A percentile compares a stretch with the other conserved stretches of the same genome.
These are phyloP conservation scores for Pterula multifida DNA, from an alignment of 1,284 basidiomycete species.

Conservation along the genomic window DNA sequence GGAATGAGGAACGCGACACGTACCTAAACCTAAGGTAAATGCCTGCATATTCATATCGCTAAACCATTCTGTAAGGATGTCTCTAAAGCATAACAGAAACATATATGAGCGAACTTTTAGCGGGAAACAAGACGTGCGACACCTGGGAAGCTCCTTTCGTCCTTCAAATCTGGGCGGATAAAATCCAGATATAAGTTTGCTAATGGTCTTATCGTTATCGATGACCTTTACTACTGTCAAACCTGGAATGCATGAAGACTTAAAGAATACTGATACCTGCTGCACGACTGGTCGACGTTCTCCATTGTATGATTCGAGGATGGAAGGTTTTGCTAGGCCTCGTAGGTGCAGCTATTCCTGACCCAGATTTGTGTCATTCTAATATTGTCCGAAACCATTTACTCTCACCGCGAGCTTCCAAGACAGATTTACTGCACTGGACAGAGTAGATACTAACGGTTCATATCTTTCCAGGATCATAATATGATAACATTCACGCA, in stretches of 20 bases:
- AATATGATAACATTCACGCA: constrained; percentile 6
- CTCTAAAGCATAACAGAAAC: too few relatives aligned
- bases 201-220: constrained; percentile 16
- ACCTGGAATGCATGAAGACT: background rate
- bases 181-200: constrained; percentile 15
- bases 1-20: constrained; percentile 6
- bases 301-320: constrained; percentile 13
- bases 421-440: background rate
- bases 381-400: background rate
- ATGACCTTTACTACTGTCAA: constrained; percentile 12
- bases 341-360: constrained; percentile 8
- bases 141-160: constrained; percentile 14
- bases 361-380: background rate
- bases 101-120: too few relatives aligned
- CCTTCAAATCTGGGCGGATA: constrained; percentile 14
- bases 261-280: constrained; percentile 6
- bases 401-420: constrained; percentile 16
- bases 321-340: constrained; percentile 10
- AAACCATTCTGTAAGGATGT: constrained; percentile 16
- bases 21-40: constrained; percentile 16
- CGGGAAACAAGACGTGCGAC: too few relatives aligned
- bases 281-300: constrained; percentile 15
- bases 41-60: constrained; percentile 15
- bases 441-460: background rate
- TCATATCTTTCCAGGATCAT: too few relatives aligned